Conservation (phyloP, 441 rosid genomes). For the Cnidoscolus chayamansa region DNA sequence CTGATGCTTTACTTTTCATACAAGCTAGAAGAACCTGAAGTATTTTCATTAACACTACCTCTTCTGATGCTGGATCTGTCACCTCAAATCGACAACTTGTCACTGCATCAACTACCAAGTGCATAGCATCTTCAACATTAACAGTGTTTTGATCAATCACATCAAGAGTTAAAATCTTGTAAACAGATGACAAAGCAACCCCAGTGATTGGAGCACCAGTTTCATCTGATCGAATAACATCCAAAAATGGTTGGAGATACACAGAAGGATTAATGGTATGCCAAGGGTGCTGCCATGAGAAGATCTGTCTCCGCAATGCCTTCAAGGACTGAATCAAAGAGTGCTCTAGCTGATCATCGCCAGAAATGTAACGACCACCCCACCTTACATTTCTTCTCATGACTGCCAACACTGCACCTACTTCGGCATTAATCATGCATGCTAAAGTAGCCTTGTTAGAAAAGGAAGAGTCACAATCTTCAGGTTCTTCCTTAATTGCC, state of each 20-base stretch:
- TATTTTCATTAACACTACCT: conserved; percentile 94
- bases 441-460: conserved; percentile 51
- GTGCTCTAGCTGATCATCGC: conserved; percentile 93
- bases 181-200: conserved; percentile 88
- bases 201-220: conserved; percentile 97
- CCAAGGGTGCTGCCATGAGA: conserved; percentile 78
- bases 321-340: conserved; percentile 85
- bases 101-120: conserved; percentile 77
- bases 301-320: conserved; percentile 73
- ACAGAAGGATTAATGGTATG: conserved; percentile 55
- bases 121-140: conserved; percentile 83
- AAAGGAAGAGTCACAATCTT: conserved; percentile 38
- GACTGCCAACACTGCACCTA: conserved; percentile 89
- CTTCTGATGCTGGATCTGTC: conserved; percentile 95
- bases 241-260: conserved; percentile 86
- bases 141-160: conserved; percentile 64
- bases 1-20: conserved; percentile 85
- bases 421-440: conserved; percentile 78
- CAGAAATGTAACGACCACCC: conserved; percentile 76
- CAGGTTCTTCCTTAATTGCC: conserved; percentile 58
- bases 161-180: conserved; percentile 79
- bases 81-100: conserved; percentile 92
- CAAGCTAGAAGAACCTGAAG: conserved; percentile 97
- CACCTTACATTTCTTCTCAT: conserved; percentile 97
- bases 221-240: conserved; percentile 85